These are phyloP conservation scores for Termitomyces bulborhizus DNA, from an alignment of 768 basidiomycete species.

Conservation along the genomic window DNA sequence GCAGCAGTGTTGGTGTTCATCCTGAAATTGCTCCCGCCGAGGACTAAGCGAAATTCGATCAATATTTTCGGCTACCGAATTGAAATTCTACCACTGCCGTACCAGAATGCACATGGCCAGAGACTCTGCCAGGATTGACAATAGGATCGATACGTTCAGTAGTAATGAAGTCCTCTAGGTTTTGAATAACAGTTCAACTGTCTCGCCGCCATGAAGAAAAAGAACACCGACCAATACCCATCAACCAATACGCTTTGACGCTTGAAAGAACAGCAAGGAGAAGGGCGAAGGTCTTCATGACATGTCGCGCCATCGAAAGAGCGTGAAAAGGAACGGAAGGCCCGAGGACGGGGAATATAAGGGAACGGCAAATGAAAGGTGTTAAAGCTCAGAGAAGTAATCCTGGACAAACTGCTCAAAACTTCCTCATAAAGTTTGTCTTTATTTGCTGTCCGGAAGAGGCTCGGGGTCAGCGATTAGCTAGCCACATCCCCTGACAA, in stretches of 20 bases:
- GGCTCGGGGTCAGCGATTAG: not conserved
- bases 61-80: not conserved
- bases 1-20: conserved; percentile 31
- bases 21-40: conserved; percentile 50
- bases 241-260: conserved; percentile 40
- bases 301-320: conserved; percentile 16
- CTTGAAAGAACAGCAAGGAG: conserved; percentile 25
- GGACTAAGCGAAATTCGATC: conserved; percentile 23
- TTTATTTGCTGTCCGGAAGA: conserved; percentile 9
- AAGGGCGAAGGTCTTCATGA: conserved; percentile 25
- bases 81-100: not conserved
- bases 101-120: conserved; percentile 45
- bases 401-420: not conserved
- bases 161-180: conserved; percentile 34
- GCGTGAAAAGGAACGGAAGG: conserved; percentile 21
- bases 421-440: conserved; percentile 12
- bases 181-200: not conserved
- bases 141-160: conserved; percentile 47
- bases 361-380: conserved; percentile 15
- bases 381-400: not conserved
- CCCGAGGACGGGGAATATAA: conserved; percentile 17
- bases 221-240: conserved; percentile 29
- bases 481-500: conserved; percentile 12
- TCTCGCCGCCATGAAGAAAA: not conserved
- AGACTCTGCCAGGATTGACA: conserved; percentile 38